These are phyloP conservation scores for Syncephalastrum monosporum DNA, from an alignment of 371 early-diverging fungal genomes.

Conservation along the genomic window DNA sequence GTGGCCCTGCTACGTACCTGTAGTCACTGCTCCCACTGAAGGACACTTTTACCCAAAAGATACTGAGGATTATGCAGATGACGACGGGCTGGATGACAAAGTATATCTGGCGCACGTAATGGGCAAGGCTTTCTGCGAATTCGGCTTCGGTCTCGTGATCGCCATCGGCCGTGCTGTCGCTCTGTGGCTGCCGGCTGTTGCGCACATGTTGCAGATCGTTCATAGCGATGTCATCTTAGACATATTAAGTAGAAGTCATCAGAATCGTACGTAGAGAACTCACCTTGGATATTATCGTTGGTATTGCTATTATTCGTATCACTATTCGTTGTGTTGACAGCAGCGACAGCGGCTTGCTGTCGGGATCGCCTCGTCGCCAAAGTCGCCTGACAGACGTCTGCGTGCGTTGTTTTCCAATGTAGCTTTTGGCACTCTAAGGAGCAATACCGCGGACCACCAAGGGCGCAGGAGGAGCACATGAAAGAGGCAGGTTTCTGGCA, in stretches of 20 bases:
- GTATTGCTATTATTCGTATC: too few species aligned
- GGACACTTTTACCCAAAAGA: slow-evolving; percentile 84
- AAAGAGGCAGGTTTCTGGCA: slow-evolving; percentile 55
- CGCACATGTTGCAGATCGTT: slow-evolving; percentile 2
- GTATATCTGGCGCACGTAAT: slow-evolving; percentile 81
- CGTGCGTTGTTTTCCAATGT: slow-evolving; percentile 62
- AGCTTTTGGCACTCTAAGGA: slow-evolving; percentile 65
- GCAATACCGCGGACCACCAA: slow-evolving; percentile 62
- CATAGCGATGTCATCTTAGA: slow-evolving; percentile 14
- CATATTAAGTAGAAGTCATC: too few species aligned
- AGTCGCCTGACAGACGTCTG: slow-evolving; percentile 44
- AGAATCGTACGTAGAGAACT: too few species aligned
- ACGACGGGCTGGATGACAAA: slow-evolving; percentile 80
- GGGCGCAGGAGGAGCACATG: slow-evolving; percentile 63
- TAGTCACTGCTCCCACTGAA: slow-evolving; percentile 57
- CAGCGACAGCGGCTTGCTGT: not conserved
- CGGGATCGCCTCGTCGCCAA: slow-evolving; percentile 22
- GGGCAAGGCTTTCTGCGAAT: slow-evolving; percentile 63
- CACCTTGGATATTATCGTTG: too few species aligned
- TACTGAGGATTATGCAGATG: slow-evolving; percentile 70
- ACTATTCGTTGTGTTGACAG: too few species aligned
- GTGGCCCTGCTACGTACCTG: slow-evolving; percentile 28
- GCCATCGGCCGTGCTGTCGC: slow-evolving; percentile 4
- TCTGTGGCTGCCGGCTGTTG: slow-evolving; percentile 1
- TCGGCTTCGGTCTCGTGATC: slow-evolving; percentile 34